Evolutionary conservation across 805 yeast genomes (phyloP).

Genomic region (Tetrapisispora taiwanensis): DNA sequence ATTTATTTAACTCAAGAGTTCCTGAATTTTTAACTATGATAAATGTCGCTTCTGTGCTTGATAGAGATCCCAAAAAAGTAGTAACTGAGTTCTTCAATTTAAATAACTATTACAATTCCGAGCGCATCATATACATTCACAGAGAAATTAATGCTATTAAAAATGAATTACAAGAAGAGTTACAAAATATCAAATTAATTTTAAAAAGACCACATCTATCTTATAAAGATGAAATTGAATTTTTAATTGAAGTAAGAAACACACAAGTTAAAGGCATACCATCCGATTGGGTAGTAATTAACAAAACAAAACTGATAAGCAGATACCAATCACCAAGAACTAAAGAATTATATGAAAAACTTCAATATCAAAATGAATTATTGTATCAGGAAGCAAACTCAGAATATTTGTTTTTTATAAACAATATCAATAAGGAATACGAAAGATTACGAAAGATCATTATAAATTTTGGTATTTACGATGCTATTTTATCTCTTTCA

Average conservation of each 20-base stretch:
- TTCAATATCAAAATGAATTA: conserved; percentile 54
- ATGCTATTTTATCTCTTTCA: conserved; percentile 58
- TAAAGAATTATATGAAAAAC: conserved; percentile 38
- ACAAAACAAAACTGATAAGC: conserved; percentile 56
- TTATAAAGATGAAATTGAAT: conserved; percentile 56
- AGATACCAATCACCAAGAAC: conserved; percentile 63
- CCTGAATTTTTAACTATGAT: conserved; percentile 39
- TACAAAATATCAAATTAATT: conserved; percentile 35
- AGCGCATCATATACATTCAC: conserved; percentile 31
- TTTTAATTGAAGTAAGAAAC: conserved; percentile 66
- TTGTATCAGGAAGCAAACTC: conserved; percentile 18
- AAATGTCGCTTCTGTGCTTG: conserved; percentile 42
- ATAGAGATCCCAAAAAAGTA: conserved; percentile 37
- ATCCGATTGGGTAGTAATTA: conserved; percentile 63
- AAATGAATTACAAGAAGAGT: conserved; percentile 40
- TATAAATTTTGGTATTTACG: conserved; percentile 43
- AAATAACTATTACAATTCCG: conserved; percentile 31
- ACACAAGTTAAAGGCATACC: conserved; percentile 52
- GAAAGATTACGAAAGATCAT: conserved; percentile 35
- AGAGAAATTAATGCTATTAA: conserved; percentile 37
- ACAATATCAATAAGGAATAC: conserved; percentile 31
- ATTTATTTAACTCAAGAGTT: conserved; percentile 27
- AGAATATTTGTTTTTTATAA: conserved; percentile 28
- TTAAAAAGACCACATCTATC: conserved; percentile 49
- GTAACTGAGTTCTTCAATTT: conserved; percentile 35